These are phyloP conservation scores for Lithospermum erythrorhizon DNA, from an alignment of 257 asterid genomes.

Conservation along the genomic window DNA sequence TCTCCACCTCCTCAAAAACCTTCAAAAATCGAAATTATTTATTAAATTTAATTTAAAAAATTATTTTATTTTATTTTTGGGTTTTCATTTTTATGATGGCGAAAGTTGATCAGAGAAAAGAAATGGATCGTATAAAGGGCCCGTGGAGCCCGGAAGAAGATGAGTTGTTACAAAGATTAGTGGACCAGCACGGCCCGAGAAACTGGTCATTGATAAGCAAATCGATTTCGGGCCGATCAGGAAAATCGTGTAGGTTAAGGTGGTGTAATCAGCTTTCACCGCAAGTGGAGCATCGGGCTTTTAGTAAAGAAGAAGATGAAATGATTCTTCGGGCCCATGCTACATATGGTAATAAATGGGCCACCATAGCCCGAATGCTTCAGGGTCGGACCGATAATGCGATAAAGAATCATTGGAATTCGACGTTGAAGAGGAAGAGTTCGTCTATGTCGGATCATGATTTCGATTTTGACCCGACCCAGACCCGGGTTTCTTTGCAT, in stretches of 20 bases:
- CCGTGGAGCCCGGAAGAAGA: slow-evolving; percentile 92
- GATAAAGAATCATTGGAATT: slow-evolving; percentile 74
- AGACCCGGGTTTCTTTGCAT: slow-evolving; percentile 32
- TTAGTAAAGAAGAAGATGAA: slow-evolving; percentile 58
- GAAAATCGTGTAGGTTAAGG: slow-evolving; percentile 65
- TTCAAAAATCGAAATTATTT: too few species aligned
- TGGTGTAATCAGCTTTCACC: slow-evolving; percentile 93
- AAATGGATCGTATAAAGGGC: slow-evolving; percentile 56
- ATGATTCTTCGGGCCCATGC: slow-evolving; percentile 57
- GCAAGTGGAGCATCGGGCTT: slow-evolving; percentile 61
- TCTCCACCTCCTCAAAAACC: neutral
- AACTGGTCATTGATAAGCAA: slow-evolving; percentile 75
- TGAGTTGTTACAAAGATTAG: slow-evolving; percentile 41
- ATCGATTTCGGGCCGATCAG: slow-evolving; percentile 60
- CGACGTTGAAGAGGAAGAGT: slow-evolving; percentile 70
- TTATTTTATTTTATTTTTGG: neutral
- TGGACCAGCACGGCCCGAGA: slow-evolving; percentile 63
- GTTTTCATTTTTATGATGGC: slow-evolving; percentile 18
- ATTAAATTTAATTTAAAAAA: neutral
- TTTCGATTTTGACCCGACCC: slow-evolving; percentile 46
- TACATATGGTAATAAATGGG: slow-evolving; percentile 68
- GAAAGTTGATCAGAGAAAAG: too few species aligned
- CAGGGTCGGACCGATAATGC: slow-evolving; percentile 79
- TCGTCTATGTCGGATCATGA: slow-evolving; percentile 51
- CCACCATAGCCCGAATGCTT: slow-evolving; percentile 57